Evolutionary conservation across 176 grass and related monocot genomes (phyloP), one percentile per base, ranked within the genome.

Genomic region (Saccharum officinarum): DNA sequence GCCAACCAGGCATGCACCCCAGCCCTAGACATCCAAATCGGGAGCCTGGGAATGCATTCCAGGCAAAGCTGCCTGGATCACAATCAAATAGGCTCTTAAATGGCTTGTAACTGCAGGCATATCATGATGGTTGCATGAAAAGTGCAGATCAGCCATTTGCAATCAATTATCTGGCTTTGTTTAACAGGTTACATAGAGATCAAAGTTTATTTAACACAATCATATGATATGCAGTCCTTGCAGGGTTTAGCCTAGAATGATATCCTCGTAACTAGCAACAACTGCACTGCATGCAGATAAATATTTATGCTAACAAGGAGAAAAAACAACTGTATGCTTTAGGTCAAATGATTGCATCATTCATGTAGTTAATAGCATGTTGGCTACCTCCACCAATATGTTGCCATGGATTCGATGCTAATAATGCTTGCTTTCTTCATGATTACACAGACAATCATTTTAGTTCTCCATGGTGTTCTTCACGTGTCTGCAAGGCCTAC

Each of bases 241-340:
- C 17, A 42, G 14, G 61, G 25, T 37, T 75, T 38, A 72, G 11
- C 40, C 40, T 72, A 38, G 7, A 57, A 28, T 40, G 76, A 68
- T 44, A 69, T 22, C 17, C 41, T 44, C 26, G 7, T 84, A 68
- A 57, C 17, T 41, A 50, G 15, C 38, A 85, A 55, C 5, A 57
- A 55, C 6, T 41, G 38, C 18, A 34, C 69, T 30, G n/a, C 71
- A 45, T 82, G 33, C 37, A 87, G 70, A 42, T 42, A 81, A 81
- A 73, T 57, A 11, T 54, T 22, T 18, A 71, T 45, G 65, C 47
- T 57, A 78, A 33, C 25, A 28, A 28, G 45, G 34, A 73, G 46
- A 64, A 64, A 11, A 34, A 8, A 23, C 2, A 60, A 61, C 1
- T 20, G 31, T 23, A 33, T 16, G 20, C 30, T 73, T 71, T 28